Conservation (phyloP, 305 asterid species). For the Solanum hybrid region DNA sequence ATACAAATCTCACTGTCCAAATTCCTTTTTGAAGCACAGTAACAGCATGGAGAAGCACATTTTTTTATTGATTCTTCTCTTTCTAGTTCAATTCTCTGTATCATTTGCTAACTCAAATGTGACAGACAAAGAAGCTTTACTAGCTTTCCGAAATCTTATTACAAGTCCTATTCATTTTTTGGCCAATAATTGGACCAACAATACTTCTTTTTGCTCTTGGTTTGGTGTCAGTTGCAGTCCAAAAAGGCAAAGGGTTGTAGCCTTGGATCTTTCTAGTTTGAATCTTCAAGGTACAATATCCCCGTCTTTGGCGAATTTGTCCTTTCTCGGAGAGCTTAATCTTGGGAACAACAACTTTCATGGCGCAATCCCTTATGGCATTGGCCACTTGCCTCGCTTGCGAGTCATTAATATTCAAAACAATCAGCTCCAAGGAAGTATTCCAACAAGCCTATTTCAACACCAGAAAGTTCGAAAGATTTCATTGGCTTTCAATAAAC, state of each 20-base stretch:
- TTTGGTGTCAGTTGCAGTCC: background rate
- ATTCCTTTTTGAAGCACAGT: background rate
- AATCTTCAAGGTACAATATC: background rate
- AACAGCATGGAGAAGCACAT: background rate
- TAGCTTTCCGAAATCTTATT: background rate
- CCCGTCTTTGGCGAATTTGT: background rate
- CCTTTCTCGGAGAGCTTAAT: background rate
- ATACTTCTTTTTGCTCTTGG: background rate
- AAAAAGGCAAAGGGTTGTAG: background rate
- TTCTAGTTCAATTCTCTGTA: background rate
- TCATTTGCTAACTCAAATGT: background rate
- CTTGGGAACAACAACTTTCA: background rate
- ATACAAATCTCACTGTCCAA: background rate
- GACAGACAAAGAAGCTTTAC: background rate
- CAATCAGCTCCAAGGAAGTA: background rate
- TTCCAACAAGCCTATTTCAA: background rate
- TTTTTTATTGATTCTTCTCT: background rate
- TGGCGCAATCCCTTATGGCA: background rate
- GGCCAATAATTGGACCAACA: background rate
- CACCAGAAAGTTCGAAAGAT: slow-evolving; percentile 1
- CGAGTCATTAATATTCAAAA: background rate
- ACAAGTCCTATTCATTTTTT: background rate
- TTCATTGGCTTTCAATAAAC: background rate
- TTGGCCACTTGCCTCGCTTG: slow-evolving; percentile 5
- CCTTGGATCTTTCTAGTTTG: background rate